Conservation (phyloP, 2,329 filamentous ascomycete genomes). For the Trichoderma pleuroti region DNA sequence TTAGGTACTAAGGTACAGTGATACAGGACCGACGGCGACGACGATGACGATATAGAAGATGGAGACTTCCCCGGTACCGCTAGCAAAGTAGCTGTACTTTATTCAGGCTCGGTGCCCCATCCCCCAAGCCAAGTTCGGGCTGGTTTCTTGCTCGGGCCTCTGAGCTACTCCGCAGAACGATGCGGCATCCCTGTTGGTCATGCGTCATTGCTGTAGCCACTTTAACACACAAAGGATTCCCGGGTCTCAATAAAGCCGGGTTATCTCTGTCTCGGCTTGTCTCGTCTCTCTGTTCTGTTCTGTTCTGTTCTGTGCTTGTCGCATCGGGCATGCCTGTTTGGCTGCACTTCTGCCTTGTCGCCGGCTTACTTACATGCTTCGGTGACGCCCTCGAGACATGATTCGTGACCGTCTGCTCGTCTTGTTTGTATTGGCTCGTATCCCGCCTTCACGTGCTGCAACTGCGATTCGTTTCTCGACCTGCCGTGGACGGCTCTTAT, state of each 20-base stretch:
- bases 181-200: conserved; percentile 10
- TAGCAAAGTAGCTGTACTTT: not conserved
- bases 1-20: no score
- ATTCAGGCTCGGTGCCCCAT: not conserved
- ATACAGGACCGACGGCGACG: no score
- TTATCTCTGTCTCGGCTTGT: not conserved
- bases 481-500: not conserved
- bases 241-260: not conserved
- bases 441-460: not conserved
- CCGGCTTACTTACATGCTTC: not conserved
- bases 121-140: not conserved
- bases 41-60: not conserved
- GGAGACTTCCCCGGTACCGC: not conserved
- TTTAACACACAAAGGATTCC: conserved; percentile 16
- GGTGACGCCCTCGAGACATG: not conserved
- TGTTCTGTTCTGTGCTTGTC: not conserved
- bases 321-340: not conserved
- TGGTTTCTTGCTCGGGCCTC: not conserved
- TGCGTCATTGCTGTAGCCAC: conserved; percentile 20
- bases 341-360: not conserved
- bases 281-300: not conserved
- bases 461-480: not conserved
- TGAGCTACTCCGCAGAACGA: conserved; percentile 12
- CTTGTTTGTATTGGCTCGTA: not conserved
- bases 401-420: not conserved